These are phyloP conservation scores for Ochetophila trinervis DNA, from an alignment of 306 rosid species.

Conservation along the genomic window DNA sequence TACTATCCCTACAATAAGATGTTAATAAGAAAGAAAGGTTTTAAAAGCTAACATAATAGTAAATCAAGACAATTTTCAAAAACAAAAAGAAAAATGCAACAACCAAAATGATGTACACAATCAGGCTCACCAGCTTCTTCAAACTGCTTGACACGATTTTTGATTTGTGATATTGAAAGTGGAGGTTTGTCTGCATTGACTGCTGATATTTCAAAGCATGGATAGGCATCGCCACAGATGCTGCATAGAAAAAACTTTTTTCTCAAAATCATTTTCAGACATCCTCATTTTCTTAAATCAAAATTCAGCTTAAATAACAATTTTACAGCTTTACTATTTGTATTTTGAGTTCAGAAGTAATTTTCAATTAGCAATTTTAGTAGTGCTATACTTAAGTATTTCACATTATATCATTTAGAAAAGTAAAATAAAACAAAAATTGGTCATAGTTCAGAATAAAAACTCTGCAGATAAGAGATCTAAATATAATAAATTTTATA, in stretches of 20 bases:
- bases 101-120: conserved; percentile 5
- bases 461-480: too few species aligned
- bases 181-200: conserved; percentile 97
- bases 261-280: conserved; percentile 21
- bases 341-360: background rate
- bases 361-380: background rate
- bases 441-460: too few species aligned
- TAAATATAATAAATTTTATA: too few species aligned
- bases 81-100: conserved; percentile 9
- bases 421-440: too few species aligned
- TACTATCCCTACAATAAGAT: too few species aligned
- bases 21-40: too few species aligned
- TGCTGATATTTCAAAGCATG: conserved; percentile 92
- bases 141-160: conserved; percentile 81
- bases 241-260: conserved; percentile 47
- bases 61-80: background rate
- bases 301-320: too few species aligned
- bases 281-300: background rate
- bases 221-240: conserved; percentile 65
- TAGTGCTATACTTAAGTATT: background rate
- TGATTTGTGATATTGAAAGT: conserved; percentile 57
- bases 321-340: background rate
- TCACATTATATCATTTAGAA: background rate
- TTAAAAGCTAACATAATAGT: too few species aligned
- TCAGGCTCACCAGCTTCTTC: conserved; percentile 68